A percentile compares a stretch with the other conserved stretches of the same genome.
These are phyloP conservation scores for Olyra latifolia DNA, from an alignment of 176 grass and related monocot species.

Conservation along the genomic window DNA sequence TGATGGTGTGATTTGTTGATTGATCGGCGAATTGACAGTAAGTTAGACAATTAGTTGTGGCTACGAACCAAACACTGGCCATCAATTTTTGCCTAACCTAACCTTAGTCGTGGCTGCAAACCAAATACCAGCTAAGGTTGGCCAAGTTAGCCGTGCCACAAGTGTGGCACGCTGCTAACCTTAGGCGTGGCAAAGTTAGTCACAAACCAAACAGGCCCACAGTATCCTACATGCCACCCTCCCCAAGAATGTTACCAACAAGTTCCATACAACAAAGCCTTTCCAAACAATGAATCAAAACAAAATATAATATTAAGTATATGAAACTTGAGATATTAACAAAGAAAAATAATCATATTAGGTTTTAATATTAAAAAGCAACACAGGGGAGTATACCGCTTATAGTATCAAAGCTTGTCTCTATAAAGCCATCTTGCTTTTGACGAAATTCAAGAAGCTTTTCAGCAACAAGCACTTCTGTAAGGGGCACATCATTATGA, in stretches of 20 bases:
- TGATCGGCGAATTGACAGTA: too few relatives aligned
- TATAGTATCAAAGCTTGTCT: constrained; percentile 96
- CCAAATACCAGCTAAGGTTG: too few relatives aligned
- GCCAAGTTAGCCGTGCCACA: too few relatives aligned
- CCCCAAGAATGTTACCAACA: constrained; percentile 5
- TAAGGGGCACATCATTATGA: constrained; percentile 46
- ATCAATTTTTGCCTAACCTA: too few relatives aligned
- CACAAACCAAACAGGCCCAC: too few relatives aligned
- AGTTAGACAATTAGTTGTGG: too few relatives aligned
- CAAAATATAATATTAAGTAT: background rate
- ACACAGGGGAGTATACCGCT: constrained; percentile 65
- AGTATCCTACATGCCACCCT: background rate
- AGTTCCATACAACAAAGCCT: background rate
- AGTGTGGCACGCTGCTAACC: too few relatives aligned
- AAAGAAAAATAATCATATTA: background rate
- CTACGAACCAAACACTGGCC: too few relatives aligned
- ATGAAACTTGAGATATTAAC: constrained; percentile 4
- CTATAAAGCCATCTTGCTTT: constrained; percentile 86
- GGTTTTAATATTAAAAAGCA: background rate
- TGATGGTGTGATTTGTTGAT: too few relatives aligned
- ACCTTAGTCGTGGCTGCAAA: too few relatives aligned
- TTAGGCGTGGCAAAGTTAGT: too few relatives aligned
- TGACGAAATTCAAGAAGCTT: constrained; percentile 92
- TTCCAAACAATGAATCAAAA: constrained; percentile 3
- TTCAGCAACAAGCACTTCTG: constrained; percentile 81